These are phyloP conservation scores for Talaromyces atroroseus DNA, from an alignment of 2,329 filamentous ascomycete species.

Conservation along the genomic window DNA sequence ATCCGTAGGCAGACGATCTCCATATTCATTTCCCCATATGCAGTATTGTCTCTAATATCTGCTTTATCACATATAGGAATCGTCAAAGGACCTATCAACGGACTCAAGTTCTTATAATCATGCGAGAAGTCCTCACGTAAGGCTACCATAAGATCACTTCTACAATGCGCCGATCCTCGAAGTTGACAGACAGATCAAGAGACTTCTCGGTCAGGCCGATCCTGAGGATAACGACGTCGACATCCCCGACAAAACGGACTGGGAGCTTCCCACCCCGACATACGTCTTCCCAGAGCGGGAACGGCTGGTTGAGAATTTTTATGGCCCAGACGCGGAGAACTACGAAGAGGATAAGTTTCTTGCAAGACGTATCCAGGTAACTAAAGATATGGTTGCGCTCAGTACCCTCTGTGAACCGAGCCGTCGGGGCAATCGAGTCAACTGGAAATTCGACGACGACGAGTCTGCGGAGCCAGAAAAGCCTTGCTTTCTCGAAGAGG, in stretches of 20 bases:
- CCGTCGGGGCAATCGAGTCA: slow-evolving; percentile 19
- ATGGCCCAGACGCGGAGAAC: slow-evolving; percentile 20
- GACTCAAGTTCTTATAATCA: no score
- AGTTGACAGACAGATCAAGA: slow-evolving; percentile 23
- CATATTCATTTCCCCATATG: no score
- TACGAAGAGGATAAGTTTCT: slow-evolving; percentile 23
- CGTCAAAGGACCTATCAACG: no score
- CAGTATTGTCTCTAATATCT: no score
- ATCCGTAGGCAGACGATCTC: no score
- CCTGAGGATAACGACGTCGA: slow-evolving; percentile 67
- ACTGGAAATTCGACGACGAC: slow-evolving; percentile 19
- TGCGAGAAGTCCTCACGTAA: no score
- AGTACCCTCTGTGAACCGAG: slow-evolving; percentile 21
- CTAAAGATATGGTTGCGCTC: slow-evolving; percentile 25
- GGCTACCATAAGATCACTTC: slow-evolving; percentile 26
- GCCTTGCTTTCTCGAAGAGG: slow-evolving; percentile 13
- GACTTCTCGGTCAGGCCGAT: slow-evolving; percentile 21
- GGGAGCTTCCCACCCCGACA: slow-evolving; percentile 47
- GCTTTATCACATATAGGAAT: no score
- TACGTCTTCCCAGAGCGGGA: slow-evolving; percentile 22
- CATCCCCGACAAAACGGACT: slow-evolving; percentile 67
- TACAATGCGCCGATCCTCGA: slow-evolving; percentile 20
- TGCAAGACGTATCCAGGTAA: slow-evolving; percentile 22
- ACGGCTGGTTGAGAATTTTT: slow-evolving; percentile 24
- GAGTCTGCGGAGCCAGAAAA: slow-evolving; percentile 16